Evolutionary conservation across 768 basidiomycete species (phyloP).

Genomic region (Tephrocybe rancida): DNA sequence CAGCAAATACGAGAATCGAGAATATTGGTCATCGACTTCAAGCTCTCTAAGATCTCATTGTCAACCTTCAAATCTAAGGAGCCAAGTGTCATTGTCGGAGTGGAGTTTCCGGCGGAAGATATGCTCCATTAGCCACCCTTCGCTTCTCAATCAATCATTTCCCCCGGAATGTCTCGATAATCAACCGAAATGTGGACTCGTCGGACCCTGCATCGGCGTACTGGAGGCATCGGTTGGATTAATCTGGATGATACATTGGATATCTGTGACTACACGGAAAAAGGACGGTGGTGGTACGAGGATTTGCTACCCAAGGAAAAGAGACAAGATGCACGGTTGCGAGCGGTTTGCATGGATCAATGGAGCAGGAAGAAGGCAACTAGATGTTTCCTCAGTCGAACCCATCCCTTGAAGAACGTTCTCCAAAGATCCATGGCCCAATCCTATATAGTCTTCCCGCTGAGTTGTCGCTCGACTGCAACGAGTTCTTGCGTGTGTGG

Average conservation of each 20-base stretch:
- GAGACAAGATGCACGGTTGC: background rate
- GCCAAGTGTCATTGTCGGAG: no score
- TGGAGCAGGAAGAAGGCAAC: constrained; percentile 7
- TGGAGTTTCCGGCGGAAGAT: no score
- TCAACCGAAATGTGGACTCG: background rate
- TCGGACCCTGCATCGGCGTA: background rate
- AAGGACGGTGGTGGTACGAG: background rate
- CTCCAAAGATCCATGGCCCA: constrained; percentile 14
- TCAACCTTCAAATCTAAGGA: no score
- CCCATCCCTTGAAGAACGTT: constrained; percentile 2
- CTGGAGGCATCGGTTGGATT: background rate
- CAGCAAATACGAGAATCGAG: no score
- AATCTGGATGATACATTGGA: background rate
- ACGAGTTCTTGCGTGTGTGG: constrained; percentile 71
- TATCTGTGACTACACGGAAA: background rate
- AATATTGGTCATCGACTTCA: no score
- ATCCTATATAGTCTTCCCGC: constrained; percentile 36
- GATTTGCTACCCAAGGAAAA: background rate
- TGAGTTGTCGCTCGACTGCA: constrained; percentile 59
- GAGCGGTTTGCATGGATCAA: constrained; percentile 5
- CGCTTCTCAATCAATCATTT: background rate
- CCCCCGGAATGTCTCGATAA: background rate
- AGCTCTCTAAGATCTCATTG: no score
- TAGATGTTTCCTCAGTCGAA: constrained; percentile 4
- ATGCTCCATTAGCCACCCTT: background rate